Evolutionary conservation across 257 asterid species (phyloP).

Genomic region (Salvia splendens): DNA sequence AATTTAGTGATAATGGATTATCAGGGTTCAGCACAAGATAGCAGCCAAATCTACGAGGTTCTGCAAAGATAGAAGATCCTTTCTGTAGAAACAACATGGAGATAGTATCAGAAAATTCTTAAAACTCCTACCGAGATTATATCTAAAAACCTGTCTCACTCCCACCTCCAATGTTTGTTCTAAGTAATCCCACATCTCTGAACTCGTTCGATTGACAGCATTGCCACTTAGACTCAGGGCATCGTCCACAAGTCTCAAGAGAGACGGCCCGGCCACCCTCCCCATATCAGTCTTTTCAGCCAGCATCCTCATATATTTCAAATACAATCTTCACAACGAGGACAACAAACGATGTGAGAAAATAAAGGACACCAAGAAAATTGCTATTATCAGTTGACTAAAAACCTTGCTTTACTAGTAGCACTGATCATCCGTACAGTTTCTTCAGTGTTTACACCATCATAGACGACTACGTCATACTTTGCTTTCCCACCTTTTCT

Average conservation of each 20-base stretch:
- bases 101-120: slow-evolving; percentile 14
- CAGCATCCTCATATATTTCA: slow-evolving; percentile 68
- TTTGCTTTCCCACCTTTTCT: slow-evolving; percentile 41
- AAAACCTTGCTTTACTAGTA: slow-evolving; percentile 77
- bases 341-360: slow-evolving; percentile 9
- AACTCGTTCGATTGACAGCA: slow-evolving; percentile 52
- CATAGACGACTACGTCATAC: slow-evolving; percentile 73
- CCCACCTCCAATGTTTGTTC: slow-evolving; percentile 69
- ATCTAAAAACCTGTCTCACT: slow-evolving; percentile 37
- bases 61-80: slow-evolving; percentile 67
- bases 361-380: neutral
- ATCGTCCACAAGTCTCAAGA: slow-evolving; percentile 82
- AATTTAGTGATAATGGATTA: slow-evolving; percentile 52
- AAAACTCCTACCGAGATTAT: neutral
- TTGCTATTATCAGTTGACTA: slow-evolving; percentile 9
- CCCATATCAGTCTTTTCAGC: slow-evolving; percentile 95
- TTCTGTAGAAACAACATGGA: slow-evolving; percentile 47
- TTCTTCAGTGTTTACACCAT: slow-evolving; percentile 88
- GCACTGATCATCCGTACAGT: slow-evolving; percentile 86
- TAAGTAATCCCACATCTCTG: slow-evolving; percentile 76
- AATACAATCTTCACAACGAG: slow-evolving; percentile 63
- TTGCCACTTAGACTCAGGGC: slow-evolving; percentile 56
- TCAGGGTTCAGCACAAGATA: slow-evolving; percentile 70
- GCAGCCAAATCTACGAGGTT: slow-evolving; percentile 68
- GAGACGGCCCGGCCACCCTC: slow-evolving; percentile 84